Percentiles rank a stretch among this genome's conserved stretches.
phyloP scores from a whole-genome alignment of 2,329 filamentous ascomycete species.

The Aspergillus phoenicis region DNA sequence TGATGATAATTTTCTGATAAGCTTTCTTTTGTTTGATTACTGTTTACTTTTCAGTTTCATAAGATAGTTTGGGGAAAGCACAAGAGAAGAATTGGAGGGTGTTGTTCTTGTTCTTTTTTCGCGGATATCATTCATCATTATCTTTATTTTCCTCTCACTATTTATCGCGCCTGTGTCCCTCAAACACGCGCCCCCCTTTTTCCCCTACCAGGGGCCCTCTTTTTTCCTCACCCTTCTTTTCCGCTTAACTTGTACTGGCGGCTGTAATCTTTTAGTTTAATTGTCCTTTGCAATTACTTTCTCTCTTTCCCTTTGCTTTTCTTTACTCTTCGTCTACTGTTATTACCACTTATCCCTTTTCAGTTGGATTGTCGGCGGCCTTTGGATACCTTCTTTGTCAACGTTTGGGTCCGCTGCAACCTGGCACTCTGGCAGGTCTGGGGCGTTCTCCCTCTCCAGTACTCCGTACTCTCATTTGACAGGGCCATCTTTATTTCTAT shows the following conservation, averaged over 20 bases:
- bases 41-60: neutral
- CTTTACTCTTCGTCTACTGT: conserved; percentile 20
- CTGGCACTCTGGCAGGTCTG: conserved; percentile 16
- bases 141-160: conserved; percentile 17
- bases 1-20: neutral
- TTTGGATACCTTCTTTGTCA: conserved; percentile 20
- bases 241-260: conserved; percentile 1
- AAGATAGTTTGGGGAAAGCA: neutral
- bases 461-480: conserved; percentile 5
- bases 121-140: conserved; percentile 1
- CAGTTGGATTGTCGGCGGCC: conserved; percentile 14
- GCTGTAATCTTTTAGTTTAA: conserved; percentile 12
- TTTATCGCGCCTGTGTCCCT: conserved; percentile 9
- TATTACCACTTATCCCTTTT: conserved; percentile 23
- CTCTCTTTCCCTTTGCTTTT: conserved; percentile 17
- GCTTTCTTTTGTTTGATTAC: neutral
- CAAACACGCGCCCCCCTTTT: conserved; percentile 17
- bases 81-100: neutral
- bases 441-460: conserved; percentile 1
- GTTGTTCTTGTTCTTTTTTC: neutral
- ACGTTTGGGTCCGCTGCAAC: conserved; percentile 20
- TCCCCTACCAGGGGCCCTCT: conserved; percentile 9
- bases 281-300: conserved; percentile 45
- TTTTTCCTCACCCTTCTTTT: conserved; percentile 3
- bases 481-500: conserved; percentile 10